Evolutionary conservation across 306 rosid species (phyloP), one percentile per base, ranked within the genome.

Genomic region (Abrus pulchellus): DNA sequence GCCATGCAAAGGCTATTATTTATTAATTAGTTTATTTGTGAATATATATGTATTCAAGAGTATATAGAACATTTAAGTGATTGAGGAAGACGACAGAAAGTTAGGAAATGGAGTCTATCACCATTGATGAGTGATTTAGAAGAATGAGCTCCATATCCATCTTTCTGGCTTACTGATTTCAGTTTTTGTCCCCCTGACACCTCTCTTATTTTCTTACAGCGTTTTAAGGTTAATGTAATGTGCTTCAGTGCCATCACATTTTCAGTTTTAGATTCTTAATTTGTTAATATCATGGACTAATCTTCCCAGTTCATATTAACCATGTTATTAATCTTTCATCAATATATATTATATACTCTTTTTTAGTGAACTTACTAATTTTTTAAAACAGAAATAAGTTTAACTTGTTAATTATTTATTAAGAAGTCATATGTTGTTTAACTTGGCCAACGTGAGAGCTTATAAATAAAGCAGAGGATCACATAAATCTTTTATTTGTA

Each of bases 61-160:
- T 52, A 14, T 29, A 49, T 36, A 11, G 66, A 73, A 66, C 65
- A 82, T 71, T 78, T 12, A 71, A 63, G 27, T 41, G 73, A 50
- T 52, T 63, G 38, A 40, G 68, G 28, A 53, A 73, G 79, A 80
- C 38, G 73, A 50, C 67, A 62, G 61, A 72, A 78, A 60, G 34
- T 71, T 71, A 27, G 72, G 56, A 61, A 48, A 29, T 59, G 64
- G 60, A 74, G 70, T 74, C 36, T 66, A 77, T 78, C 43, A 30
- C 34, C 20, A 67, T 44, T 66, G 47, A 72, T 48, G 80, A 81
- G 68, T 81, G 85, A 64, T 59, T 66, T 74, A 65, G 75, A 70
- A 77, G 76, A 41, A 60, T 76, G 12, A 14, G 29, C 55, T 72
- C 33, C 27, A 49, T 14, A 45, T 43, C 45, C 5, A 55, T 74